Percentiles rank a stretch among this genome's conserved stretches.
Conservation (phyloP, 306 rosid genomes). For the Biancaea sappan region DNA sequence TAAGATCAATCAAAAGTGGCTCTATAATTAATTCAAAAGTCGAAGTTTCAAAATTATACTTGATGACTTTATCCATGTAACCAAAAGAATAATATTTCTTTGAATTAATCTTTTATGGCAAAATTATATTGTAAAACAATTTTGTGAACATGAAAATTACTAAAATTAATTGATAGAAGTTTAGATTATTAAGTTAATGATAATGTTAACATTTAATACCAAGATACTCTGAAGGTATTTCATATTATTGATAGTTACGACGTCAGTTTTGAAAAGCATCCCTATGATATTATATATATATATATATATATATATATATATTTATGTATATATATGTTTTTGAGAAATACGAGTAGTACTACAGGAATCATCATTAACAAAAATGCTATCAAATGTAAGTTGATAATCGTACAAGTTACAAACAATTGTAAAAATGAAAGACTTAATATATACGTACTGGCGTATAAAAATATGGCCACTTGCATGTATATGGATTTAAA, state of each 20-base stretch:
- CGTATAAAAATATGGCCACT: background rate
- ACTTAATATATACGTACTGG: background rate
- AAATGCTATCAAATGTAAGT: too few species aligned
- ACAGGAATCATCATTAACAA: too few species aligned
- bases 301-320: too few species aligned
- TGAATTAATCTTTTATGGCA: background rate
- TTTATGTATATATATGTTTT: too few species aligned
- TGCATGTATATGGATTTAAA: background rate
- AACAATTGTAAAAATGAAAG: background rate
- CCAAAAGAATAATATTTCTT: background rate
- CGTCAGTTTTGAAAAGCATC: background rate
- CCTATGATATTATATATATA: too few species aligned
- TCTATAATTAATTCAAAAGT: background rate
- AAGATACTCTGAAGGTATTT: background rate
- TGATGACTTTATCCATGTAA: background rate
- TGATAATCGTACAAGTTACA: background rate
- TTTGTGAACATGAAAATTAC: background rate
- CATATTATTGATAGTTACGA: too few species aligned
- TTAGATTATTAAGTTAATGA: too few species aligned
- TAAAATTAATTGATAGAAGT: too few species aligned
- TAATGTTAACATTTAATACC: background rate
- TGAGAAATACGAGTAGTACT: too few species aligned
- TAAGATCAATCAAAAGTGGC: too few species aligned
- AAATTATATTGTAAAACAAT: background rate
- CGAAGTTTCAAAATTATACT: background rate